These are phyloP conservation scores for Coniferiporia sulphurascens DNA, from an alignment of 1,284 basidiomycete genomes.

Conservation along the genomic window DNA sequence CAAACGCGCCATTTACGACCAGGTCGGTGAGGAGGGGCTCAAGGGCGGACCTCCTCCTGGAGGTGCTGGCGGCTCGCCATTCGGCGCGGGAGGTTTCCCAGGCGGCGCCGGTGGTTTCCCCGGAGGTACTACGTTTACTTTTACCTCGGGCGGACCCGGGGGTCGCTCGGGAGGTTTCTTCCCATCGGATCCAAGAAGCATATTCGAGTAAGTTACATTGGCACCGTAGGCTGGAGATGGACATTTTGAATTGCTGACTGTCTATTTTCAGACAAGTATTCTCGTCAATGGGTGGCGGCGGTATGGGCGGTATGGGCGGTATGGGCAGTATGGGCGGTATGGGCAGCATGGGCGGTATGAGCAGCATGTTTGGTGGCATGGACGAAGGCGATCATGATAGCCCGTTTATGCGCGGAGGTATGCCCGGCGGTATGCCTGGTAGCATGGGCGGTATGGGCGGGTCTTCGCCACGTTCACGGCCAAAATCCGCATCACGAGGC, in stretches of 20 bases:
- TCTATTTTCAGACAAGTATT: constrained; percentile 60
- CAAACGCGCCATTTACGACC: constrained; percentile 92
- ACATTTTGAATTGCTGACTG: constrained; percentile 22
- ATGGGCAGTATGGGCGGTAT: constrained; percentile 28
- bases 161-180: constrained; percentile 51
- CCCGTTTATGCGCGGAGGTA: constrained; percentile 39
- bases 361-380: constrained; percentile 34
- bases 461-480: constrained; percentile 8
- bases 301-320: constrained; percentile 28
- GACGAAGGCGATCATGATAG: constrained; percentile 47
- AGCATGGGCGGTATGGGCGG: constrained; percentile 24
- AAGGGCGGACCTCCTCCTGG: constrained; percentile 63
- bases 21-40: constrained; percentile 94
- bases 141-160: constrained; percentile 48
- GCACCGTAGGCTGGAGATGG: not conserved
- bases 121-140: constrained; percentile 52
- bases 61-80: constrained; percentile 39
- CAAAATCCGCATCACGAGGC: constrained; percentile 27
- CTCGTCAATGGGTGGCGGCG: constrained; percentile 34
- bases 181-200: constrained; percentile 82
- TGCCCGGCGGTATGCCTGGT: constrained; percentile 43
- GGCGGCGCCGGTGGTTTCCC: constrained; percentile 47
- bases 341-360: constrained; percentile 27
- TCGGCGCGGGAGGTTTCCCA: constrained; percentile 42
- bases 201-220: constrained; percentile 74